phyloP scores from a whole-genome alignment of 2,329 filamentous ascomycete genomes.

The Cercospora sojina region DNA sequence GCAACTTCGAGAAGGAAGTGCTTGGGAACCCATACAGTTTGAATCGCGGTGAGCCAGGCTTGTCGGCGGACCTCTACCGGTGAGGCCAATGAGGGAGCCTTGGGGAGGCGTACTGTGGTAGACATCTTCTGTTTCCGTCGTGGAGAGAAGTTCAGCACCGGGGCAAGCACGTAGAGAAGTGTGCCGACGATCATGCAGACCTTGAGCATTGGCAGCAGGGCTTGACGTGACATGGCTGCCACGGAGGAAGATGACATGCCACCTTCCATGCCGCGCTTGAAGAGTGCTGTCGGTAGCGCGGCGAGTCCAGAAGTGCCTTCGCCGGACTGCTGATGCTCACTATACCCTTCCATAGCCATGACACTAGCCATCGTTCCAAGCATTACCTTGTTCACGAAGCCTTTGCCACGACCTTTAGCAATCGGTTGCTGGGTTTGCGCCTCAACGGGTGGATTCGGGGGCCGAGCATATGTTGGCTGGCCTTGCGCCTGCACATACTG shows the following conservation, averaged over 20 bases:
- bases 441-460: conserved; percentile 35
- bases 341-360: conserved; percentile 84
- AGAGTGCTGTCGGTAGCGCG: conserved; percentile 42
- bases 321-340: conserved; percentile 61
- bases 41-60: conserved; percentile 90
- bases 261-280: conserved; percentile 34
- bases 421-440: conserved; percentile 41
- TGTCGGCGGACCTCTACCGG: conserved; percentile 82
- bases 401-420: conserved; percentile 40
- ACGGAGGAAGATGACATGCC: conserved; percentile 22
- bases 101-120: conserved; percentile 40
- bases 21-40: conserved; percentile 86
- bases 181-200: conserved; percentile 53
- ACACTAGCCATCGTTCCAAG: conserved; percentile 86
- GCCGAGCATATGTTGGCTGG: conserved; percentile 36
- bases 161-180: conserved; percentile 57
- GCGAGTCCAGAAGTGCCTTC: conserved; percentile 44
- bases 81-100: conserved; percentile 71
- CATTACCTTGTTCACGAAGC: conserved; percentile 74
- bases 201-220: conserved; percentile 49
- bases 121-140: conserved; percentile 53
- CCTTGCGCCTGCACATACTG: conserved; percentile 38
- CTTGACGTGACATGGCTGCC: conserved; percentile 30
- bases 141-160: conserved; percentile 58
- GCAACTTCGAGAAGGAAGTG: conserved; percentile 85